Evolutionary conservation across 176 grass and related monocot species (phyloP).

Genomic region (Hsuehochloa calcarea): DNA sequence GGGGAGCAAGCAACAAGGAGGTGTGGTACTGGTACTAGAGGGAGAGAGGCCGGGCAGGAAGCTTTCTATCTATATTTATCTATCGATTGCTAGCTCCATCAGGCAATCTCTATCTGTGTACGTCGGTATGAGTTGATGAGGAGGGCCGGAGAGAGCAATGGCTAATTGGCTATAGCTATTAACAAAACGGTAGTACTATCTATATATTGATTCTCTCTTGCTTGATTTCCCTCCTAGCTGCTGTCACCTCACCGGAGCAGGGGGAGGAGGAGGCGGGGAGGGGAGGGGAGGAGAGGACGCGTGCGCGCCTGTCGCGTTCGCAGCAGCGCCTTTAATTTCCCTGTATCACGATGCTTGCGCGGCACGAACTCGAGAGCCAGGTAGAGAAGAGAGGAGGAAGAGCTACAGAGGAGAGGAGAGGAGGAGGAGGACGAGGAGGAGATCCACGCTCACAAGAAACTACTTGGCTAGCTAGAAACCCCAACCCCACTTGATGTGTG

Average conservation of each 20-base stretch:
- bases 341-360: slow-evolving; percentile 37
- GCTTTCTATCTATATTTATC: background rate
- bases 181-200: background rate
- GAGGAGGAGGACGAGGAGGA: slow-evolving; percentile 3
- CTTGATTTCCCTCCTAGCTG: background rate
- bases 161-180: background rate
- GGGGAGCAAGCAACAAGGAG: slow-evolving; percentile 46
- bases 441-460: slow-evolving; percentile 57
- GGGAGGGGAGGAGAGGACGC: slow-evolving; percentile 4
- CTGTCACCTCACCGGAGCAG: slow-evolving; percentile 18
- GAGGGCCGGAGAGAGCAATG: background rate
- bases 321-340: background rate
- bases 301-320: slow-evolving; percentile 41
- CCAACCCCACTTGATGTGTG: slow-evolving; percentile 17
- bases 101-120: background rate
- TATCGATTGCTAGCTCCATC: background rate
- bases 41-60: background rate
- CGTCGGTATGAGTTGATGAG: background rate
- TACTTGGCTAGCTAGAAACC: slow-evolving; percentile 9
- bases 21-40: background rate
- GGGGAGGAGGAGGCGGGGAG: too few relatives aligned
- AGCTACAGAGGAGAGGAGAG: background rate
- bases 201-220: background rate
- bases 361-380: slow-evolving; percentile 26
- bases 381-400: background rate